Evolutionary conservation across 331 rosid genomes (phyloP).

Genomic region (Acacia concinna): DNA sequence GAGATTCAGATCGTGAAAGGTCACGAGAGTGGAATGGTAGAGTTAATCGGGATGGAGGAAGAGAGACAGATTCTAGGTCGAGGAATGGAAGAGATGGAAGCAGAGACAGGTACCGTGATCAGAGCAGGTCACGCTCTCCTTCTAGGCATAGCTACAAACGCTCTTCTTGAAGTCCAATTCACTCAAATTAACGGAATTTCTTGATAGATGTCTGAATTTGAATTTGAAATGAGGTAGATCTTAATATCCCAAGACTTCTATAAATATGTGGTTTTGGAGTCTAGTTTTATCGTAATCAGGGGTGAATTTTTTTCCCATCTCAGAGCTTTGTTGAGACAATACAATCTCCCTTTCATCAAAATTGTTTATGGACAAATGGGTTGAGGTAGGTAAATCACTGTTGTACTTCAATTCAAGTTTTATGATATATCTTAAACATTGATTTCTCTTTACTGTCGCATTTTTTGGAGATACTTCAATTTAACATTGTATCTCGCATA

Average conservation of each 20-base stretch:
- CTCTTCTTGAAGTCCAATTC: conserved; percentile 76
- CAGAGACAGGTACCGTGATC: conserved; percentile 70
- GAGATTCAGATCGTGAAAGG: conserved; percentile 72
- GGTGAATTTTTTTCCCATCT: conserved; percentile 81
- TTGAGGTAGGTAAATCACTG: conserved; percentile 91
- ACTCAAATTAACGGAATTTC: conserved; percentile 61
- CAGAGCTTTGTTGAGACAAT: conserved; percentile 89
- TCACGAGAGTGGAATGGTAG: conserved; percentile 71
- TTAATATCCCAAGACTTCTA: conserved; percentile 70
- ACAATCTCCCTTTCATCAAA: conserved; percentile 82
- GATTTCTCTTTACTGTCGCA: conserved; percentile 32
- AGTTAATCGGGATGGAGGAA: conserved; percentile 68
- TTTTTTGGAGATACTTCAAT: conserved; percentile 47
- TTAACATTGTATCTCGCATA: conserved; percentile 31
- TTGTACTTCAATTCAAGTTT: conserved; percentile 45
- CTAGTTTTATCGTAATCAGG: conserved; percentile 58
- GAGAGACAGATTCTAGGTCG: conserved; percentile 65
- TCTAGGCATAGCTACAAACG: conserved; percentile 65
- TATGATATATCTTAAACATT: conserved; percentile 44
- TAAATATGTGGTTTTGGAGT: conserved; percentile 65
- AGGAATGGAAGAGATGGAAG: conserved; percentile 88
- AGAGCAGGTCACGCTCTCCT: conserved; percentile 94
- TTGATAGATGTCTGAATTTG: conserved; percentile 77
- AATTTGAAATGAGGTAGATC: conserved; percentile 83
- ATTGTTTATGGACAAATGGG: conserved; percentile 74